A percentile compares a stretch with the other conserved stretches of the same genome.
Conservation (phyloP, 2,329 filamentous ascomycete species). For the Pleurostoma richardsiae region DNA sequence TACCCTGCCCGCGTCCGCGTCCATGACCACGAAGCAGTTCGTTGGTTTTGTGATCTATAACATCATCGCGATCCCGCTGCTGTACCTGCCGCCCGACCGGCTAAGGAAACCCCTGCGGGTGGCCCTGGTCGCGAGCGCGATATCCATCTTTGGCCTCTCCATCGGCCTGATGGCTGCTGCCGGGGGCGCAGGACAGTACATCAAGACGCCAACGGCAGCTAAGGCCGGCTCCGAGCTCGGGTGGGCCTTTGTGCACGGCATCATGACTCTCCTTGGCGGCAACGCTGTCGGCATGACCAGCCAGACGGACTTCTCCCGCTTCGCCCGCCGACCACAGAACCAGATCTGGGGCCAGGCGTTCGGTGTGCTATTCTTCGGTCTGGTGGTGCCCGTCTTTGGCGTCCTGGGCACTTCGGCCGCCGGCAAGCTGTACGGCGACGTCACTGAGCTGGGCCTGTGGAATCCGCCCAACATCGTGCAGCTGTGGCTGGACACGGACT, state of each 20-base stretch:
- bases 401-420: conserved; percentile 6
- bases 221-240: conserved; percentile 20
- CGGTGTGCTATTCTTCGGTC: conserved; percentile 4
- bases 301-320: conserved; percentile 6
- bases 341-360: conserved; percentile 7
- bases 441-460: conserved; percentile 2
- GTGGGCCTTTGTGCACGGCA: conserved; percentile 29
- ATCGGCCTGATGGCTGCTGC: conserved; percentile 25
- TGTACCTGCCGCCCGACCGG: conserved; percentile 5
- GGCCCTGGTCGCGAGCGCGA: conserved; percentile 26
- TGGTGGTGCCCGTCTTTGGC: conserved; percentile 5
- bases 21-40: conserved; percentile 18
- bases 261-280: conserved; percentile 31
- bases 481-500: conserved; percentile 5
- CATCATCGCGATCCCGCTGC: conserved; percentile 2
- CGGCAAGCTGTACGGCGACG: conserved; percentile 4
- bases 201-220: conserved; percentile 18
- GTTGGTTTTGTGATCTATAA: conserved; percentile 23
- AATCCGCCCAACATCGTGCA: conserved; percentile 8
- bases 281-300: conserved; percentile 18
- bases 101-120: conserved; percentile 7
- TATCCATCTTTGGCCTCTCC: conserved; percentile 28
- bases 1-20: conserved; percentile 13
- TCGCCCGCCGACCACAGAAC: conserved; percentile 5
- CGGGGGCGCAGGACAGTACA: conserved; percentile 16